Percentiles rank a stretch among this genome's conserved stretches.
Evolutionary conservation across 164 flowering plant genomes (phyloP).

Genomic region (Chimonanthus salicifolius): DNA sequence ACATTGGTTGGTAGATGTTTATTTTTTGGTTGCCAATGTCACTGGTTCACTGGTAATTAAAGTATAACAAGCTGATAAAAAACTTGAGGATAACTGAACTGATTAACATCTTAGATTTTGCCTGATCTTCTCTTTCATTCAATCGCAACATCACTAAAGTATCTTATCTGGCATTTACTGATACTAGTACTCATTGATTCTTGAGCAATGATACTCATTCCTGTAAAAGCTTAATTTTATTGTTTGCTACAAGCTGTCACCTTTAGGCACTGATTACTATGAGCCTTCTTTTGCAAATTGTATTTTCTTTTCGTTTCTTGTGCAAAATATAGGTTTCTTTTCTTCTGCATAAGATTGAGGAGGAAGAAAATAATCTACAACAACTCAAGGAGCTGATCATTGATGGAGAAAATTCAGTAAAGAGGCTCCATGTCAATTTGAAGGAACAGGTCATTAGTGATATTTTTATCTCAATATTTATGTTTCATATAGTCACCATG

Average conservation of each 20-base stretch:
- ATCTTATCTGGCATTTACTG: neutral
- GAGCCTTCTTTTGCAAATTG: neutral
- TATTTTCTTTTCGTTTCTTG: neutral
- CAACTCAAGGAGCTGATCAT: conserved; percentile 18
- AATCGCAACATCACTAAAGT: neutral
- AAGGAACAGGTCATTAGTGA: conserved; percentile 22
- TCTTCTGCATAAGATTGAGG: conserved; percentile 10
- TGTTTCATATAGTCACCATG: neutral
- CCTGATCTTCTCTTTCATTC: neutral
- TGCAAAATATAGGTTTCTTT: neutral
- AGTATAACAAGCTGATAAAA: neutral
- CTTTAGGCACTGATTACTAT: neutral
- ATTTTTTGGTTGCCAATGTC: neutral
- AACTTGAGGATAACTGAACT: neutral
- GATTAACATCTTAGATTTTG: neutral
- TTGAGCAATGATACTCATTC: neutral
- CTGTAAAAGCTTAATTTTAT: neutral
- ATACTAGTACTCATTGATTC: neutral
- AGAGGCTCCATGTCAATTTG: conserved; percentile 13
- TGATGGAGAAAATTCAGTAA: conserved; percentile 12
- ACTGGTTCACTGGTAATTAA: too few relatives aligned
- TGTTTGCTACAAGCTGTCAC: neutral
- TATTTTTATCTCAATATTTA: neutral
- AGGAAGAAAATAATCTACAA: conserved; percentile 18
- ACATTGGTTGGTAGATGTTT: too few relatives aligned